Conservation (phyloP, 345 rosid species). For the Hypericum androsaemum region DNA sequence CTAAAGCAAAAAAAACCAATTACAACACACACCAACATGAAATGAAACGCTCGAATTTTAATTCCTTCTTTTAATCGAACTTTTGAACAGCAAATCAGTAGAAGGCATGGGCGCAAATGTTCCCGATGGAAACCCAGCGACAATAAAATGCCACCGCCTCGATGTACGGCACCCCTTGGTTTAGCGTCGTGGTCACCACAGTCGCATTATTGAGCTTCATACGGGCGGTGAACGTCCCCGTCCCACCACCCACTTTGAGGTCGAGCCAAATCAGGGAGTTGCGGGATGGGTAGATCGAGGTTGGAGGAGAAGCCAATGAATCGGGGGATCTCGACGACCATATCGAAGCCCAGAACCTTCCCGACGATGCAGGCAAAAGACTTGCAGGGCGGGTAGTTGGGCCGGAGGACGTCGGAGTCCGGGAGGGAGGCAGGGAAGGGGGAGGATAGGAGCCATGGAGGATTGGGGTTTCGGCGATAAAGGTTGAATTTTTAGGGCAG, state of each 20-base stretch:
- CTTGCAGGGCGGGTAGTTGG: conserved; percentile 50
- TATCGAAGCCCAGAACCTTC: conserved; percentile 58
- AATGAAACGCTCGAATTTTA: no score
- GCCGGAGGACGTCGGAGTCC: conserved; percentile 63
- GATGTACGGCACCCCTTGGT: conserved; percentile 81
- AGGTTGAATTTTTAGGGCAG: conserved; percentile 64
- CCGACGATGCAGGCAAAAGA: conserved; percentile 53
- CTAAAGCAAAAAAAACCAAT: no score
- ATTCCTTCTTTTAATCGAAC: no score
- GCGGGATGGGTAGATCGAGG: conserved; percentile 45
- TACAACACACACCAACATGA: no score
- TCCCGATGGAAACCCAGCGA: no score
- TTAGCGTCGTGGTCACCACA: conserved; percentile 79
- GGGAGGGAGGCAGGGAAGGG: conserved; percentile 55
- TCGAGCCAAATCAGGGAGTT: conserved; percentile 60
- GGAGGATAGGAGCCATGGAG: conserved; percentile 79
- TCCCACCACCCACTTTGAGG: conserved; percentile 77
- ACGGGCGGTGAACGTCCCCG: conserved; percentile 33
- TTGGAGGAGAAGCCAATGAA: conserved; percentile 42
- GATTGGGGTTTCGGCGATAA: conserved; percentile 66
- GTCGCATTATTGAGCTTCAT: conserved; percentile 70
- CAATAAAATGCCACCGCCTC: no score
- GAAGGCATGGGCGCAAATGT: no score
- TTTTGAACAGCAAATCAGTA: no score
- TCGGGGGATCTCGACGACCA: conserved; percentile 34